A percentile compares a stretch with the other conserved stretches of the same genome.
Evolutionary conservation across 495 filamentous ascomycete species (phyloP).

Genomic region (Daldinia vernicosa): DNA sequence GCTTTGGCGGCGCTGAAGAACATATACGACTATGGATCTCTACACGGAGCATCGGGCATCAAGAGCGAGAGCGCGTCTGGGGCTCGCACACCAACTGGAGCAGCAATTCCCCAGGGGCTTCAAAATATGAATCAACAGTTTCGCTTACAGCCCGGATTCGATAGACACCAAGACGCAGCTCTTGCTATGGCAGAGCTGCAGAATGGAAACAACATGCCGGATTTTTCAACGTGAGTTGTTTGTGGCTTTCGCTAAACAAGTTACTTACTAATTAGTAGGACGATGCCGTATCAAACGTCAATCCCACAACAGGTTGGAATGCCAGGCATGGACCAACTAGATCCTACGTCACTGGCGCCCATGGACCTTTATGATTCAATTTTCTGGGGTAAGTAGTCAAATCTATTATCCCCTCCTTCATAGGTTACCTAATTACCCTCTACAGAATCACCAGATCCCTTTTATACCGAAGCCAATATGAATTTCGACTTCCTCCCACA

Average conservation of each 20-base stretch:
- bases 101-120: conserved; percentile 21
- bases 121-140: conserved; percentile 38
- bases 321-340: conserved; percentile 52
- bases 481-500: conserved; percentile 62
- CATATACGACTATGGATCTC: conserved; percentile 65
- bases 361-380: conserved; percentile 68
- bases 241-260: not conserved
- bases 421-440: conserved; percentile 13
- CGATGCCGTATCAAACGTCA: conserved; percentile 43
- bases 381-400: conserved; percentile 61
- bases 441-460: conserved; percentile 59
- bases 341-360: conserved; percentile 59
- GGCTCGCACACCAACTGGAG: conserved; percentile 52
- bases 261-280: conserved; percentile 28
- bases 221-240: conserved; percentile 45
- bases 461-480: conserved; percentile 59
- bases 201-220: conserved; percentile 52
- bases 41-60: conserved; percentile 48
- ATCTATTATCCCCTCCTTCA: not conserved
- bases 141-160: conserved; percentile 48
- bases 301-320: conserved; percentile 47
- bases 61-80: conserved; percentile 56
- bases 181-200: conserved; percentile 66
- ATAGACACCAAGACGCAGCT: conserved; percentile 63
- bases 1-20: conserved; percentile 64